phyloP scores from a whole-genome alignment of 352 stramenopile species.

The Phytophthora pseudosyringae region DNA sequence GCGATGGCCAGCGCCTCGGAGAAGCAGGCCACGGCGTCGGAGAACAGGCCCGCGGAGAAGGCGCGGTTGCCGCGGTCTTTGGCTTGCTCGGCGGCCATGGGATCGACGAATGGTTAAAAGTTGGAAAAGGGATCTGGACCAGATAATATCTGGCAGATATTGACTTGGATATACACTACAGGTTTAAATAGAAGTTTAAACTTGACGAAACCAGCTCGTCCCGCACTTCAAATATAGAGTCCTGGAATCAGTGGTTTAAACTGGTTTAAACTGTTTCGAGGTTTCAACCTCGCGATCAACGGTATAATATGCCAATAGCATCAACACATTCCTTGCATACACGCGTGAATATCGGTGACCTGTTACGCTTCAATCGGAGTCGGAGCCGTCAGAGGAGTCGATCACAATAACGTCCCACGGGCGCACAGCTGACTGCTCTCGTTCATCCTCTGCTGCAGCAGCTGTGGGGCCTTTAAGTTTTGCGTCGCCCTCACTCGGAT shows the following conservation, averaged over 20 bases:
- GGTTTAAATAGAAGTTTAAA: too few species aligned
- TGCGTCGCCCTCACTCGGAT: neutral
- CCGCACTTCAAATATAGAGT: too few species aligned
- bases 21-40: slow-evolving; percentile 75
- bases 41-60: slow-evolving; percentile 74
- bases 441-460: slow-evolving; percentile 23
- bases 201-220: too few species aligned
- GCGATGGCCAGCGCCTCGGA: slow-evolving; percentile 78
- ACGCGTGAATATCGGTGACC: slow-evolving; percentile 18
- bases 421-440: slow-evolving; percentile 36
- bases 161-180: too few species aligned
- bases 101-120: too few species aligned
- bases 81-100: slow-evolving; percentile 86
- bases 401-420: slow-evolving; percentile 86
- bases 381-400: slow-evolving; percentile 61
- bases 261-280: too few species aligned
- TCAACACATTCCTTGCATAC: slow-evolving; percentile 5
- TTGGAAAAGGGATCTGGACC: too few species aligned
- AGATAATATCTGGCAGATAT: too few species aligned
- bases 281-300: too few species aligned
- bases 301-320: too few species aligned
- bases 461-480: neutral
- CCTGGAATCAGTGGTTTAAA: too few species aligned
- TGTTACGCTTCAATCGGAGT: slow-evolving; percentile 33
- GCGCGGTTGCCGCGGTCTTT: slow-evolving; percentile 88